These are phyloP conservation scores for Tagetes patula DNA, from an alignment of 129 eudicot genomes.

Conservation along the genomic window DNA sequence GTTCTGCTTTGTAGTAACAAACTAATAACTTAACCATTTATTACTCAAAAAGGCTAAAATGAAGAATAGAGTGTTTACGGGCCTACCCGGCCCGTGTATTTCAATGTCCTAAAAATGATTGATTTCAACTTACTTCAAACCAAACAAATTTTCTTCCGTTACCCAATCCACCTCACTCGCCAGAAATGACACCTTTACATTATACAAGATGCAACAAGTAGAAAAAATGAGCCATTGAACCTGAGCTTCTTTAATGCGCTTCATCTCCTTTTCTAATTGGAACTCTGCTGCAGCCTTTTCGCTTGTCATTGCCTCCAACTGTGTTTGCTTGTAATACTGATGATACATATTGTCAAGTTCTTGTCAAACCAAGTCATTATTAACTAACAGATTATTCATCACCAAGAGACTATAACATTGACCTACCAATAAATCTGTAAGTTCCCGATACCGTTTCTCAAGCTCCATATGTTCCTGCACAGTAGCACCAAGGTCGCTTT, in stretches of 20 bases:
- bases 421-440: slow-evolving; percentile 89
- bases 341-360: not conserved
- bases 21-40: not conserved
- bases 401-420: not conserved
- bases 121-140: not conserved
- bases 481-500: slow-evolving; percentile 20
- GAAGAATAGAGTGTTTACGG: not conserved
- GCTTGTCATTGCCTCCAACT: slow-evolving; percentile 27
- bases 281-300: slow-evolving; percentile 35
- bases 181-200: not conserved
- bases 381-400: not conserved
- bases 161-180: not conserved
- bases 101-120: not conserved
- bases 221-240: slow-evolving; percentile 32
- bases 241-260: slow-evolving; percentile 79
- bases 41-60: not conserved
- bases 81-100: not conserved
- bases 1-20: not conserved
- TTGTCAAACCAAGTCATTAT: slow-evolving; percentile 28
- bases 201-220: slow-evolving; percentile 22
- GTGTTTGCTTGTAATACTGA: slow-evolving; percentile 99
- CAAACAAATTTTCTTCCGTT: not conserved
- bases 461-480: slow-evolving; percentile 96
- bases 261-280: slow-evolving; percentile 93
- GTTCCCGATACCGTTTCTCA: slow-evolving; percentile 93